Conservation (phyloP, 805 yeast genomes). For the Spathaspora sp. region DNA sequence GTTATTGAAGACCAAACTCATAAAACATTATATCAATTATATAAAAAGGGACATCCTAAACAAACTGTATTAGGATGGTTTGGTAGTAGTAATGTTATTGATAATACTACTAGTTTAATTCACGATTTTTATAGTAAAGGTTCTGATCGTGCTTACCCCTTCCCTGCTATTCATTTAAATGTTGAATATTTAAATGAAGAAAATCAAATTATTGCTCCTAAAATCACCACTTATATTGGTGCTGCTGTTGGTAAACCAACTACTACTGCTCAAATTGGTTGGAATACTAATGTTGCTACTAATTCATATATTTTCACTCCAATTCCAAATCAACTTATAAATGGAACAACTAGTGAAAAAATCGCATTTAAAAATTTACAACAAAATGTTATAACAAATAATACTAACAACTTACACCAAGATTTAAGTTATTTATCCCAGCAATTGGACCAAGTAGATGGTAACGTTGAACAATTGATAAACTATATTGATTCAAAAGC, state of each 20-base stretch:
- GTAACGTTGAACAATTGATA: slow-evolving; percentile 47
- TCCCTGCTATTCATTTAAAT: slow-evolving; percentile 77
- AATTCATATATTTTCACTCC: slow-evolving; percentile 68
- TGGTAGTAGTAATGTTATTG: slow-evolving; percentile 57
- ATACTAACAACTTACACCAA: slow-evolving; percentile 26
- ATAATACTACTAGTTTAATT: slow-evolving; percentile 69
- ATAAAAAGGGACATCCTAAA: slow-evolving; percentile 76
- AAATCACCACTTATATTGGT: slow-evolving; percentile 67
- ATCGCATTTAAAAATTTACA: slow-evolving; percentile 49
- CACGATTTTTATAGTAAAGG: slow-evolving; percentile 78
- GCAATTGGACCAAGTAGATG: slow-evolving; percentile 44
- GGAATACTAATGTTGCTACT: slow-evolving; percentile 32
- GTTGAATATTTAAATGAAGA: slow-evolving; percentile 52
- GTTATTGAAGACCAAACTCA: slow-evolving; percentile 76
- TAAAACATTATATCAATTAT: slow-evolving; percentile 63
- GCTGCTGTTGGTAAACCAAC: slow-evolving; percentile 58
- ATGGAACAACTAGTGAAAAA: slow-evolving; percentile 53
- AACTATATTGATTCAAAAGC: slow-evolving; percentile 42
- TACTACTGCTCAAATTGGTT: slow-evolving; percentile 24
- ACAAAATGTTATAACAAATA: slow-evolving; percentile 27
- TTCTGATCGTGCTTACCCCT: slow-evolving; percentile 64
- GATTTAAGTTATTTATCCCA: slow-evolving; percentile 43
- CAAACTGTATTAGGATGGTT: slow-evolving; percentile 85
- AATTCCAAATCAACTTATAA: slow-evolving; percentile 60
- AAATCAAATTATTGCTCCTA: slow-evolving; percentile 50